Percentiles rank a stretch among this genome's conserved stretches.
These are phyloP conservation scores for Corylus heterophylla DNA, from an alignment of 306 rosid genomes.

Conservation along the genomic window DNA sequence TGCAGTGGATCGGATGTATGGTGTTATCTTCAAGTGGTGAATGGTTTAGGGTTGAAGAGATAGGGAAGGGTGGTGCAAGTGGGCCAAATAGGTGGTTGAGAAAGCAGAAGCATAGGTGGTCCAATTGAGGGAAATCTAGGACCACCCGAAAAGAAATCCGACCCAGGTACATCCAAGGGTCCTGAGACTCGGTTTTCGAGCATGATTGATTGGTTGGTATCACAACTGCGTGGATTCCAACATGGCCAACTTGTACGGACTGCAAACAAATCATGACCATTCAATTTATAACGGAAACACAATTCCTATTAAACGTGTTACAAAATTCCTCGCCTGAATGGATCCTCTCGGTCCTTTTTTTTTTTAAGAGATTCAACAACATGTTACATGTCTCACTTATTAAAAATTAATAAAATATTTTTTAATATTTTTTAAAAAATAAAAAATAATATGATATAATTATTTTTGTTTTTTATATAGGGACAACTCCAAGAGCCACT, in stretches of 20 bases:
- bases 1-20: too few species aligned
- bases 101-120: not conserved
- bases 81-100: not conserved
- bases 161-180: slow-evolving; percentile 2
- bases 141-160: slow-evolving; percentile 1
- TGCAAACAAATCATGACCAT: not conserved
- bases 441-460: too few species aligned
- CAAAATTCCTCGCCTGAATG: too few species aligned
- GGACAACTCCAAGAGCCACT: too few species aligned
- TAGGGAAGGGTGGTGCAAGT: not conserved
- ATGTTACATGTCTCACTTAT: too few species aligned
- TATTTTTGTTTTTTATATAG: too few species aligned
- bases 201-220: not conserved
- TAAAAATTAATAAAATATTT: too few species aligned
- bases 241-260: not conserved
- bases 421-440: too few species aligned
- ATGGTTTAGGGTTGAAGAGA: too few species aligned
- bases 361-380: too few species aligned
- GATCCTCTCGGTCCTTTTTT: too few species aligned
- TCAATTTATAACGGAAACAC: not conserved
- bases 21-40: too few species aligned
- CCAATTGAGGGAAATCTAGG: slow-evolving; percentile 8
- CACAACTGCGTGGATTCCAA: not conserved
- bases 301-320: not conserved
- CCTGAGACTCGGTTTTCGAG: not conserved